A percentile compares a stretch with the other conserved stretches of the same genome.
phyloP scores from a whole-genome alignment of 495 filamentous ascomycete genomes.

The Clavariopsis aquatica region DNA sequence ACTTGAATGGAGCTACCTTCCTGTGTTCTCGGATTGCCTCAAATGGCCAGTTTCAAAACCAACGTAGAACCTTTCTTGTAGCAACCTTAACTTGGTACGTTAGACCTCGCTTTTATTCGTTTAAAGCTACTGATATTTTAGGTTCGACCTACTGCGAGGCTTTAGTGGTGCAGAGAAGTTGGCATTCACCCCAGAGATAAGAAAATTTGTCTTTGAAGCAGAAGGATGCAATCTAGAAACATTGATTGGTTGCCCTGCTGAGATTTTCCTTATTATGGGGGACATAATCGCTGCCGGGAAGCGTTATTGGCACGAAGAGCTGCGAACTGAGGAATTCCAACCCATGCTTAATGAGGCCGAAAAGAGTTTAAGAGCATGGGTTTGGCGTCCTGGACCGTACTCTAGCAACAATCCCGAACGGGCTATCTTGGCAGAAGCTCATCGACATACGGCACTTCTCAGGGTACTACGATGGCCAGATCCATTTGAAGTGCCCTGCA shows the following conservation, averaged over 20 bases:
- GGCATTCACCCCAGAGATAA: conserved; percentile 6
- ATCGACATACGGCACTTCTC: conserved; percentile 6
- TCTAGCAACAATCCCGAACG: background rate
- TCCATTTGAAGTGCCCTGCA: conserved; percentile 6
- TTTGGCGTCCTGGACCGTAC: background rate
- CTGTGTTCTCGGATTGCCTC: conserved; percentile 12
- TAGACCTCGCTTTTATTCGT: background rate
- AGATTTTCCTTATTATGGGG: background rate
- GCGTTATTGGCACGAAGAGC: background rate
- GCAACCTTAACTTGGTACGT: conserved; percentile 13
- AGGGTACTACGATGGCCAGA: conserved; percentile 8
- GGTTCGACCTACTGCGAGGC: conserved; percentile 15
- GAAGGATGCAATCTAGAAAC: background rate
- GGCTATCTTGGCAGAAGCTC: background rate
- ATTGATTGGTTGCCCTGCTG: conserved; percentile 2
- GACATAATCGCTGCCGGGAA: background rate
- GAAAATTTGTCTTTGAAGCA: conserved; percentile 1
- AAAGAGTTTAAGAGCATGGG: background rate
- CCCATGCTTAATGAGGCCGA: background rate
- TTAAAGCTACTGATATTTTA: background rate
- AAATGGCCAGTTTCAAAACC: background rate
- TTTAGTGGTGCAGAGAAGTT: conserved; percentile 14
- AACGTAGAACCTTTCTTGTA: background rate
- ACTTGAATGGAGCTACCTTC: conserved; percentile 11
- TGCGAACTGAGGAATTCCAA: background rate